A percentile compares a stretch with the other conserved stretches of the same genome.
Evolutionary conservation across 2,329 filamentous ascomycete genomes (phyloP).

Genomic region (Fusarium sp.): DNA sequence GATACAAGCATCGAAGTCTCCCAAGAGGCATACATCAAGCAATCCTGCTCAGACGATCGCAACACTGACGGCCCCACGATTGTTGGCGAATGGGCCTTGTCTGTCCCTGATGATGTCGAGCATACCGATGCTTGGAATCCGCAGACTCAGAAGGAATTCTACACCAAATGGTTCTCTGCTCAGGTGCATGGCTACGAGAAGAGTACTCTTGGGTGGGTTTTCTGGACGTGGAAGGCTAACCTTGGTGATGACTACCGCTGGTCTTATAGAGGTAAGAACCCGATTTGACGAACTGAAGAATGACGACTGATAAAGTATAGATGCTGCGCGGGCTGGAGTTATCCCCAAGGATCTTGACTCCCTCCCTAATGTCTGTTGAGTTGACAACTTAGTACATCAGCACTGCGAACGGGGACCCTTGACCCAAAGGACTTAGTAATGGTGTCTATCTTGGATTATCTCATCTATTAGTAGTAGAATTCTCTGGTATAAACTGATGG

Average conservation of each 20-base stretch:
- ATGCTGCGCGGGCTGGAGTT: constrained; percentile 39
- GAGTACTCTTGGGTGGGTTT: constrained; percentile 43
- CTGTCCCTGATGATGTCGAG: constrained; percentile 63
- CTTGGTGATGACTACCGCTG: constrained; percentile 46
- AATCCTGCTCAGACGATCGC: constrained; percentile 63
- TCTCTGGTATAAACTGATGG: too few species aligned
- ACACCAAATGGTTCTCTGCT: constrained; percentile 45
- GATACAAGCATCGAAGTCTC: constrained; percentile 48
- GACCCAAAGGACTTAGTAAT: too few species aligned
- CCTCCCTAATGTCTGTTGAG: constrained; percentile 37
- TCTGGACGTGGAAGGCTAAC: constrained; percentile 45
- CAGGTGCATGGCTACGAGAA: constrained; percentile 44
- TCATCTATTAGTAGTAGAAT: too few species aligned
- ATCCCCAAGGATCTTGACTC: constrained; percentile 40
- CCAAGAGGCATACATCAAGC: constrained; percentile 59
- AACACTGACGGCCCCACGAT: constrained; percentile 58
- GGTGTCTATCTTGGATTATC: too few species aligned
- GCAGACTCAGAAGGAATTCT: constrained; percentile 41
- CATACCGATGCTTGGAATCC: constrained; percentile 51
- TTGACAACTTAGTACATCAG: too few species aligned
- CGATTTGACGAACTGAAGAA: not conserved
- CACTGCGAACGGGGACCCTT: too few species aligned
- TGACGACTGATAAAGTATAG: constrained; percentile 18
- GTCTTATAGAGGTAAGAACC: constrained; percentile 44
- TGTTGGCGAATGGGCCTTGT: constrained; percentile 70